These are phyloP conservation scores for Corylus avellana DNA, from an alignment of 306 rosid species.

Conservation along the genomic window DNA sequence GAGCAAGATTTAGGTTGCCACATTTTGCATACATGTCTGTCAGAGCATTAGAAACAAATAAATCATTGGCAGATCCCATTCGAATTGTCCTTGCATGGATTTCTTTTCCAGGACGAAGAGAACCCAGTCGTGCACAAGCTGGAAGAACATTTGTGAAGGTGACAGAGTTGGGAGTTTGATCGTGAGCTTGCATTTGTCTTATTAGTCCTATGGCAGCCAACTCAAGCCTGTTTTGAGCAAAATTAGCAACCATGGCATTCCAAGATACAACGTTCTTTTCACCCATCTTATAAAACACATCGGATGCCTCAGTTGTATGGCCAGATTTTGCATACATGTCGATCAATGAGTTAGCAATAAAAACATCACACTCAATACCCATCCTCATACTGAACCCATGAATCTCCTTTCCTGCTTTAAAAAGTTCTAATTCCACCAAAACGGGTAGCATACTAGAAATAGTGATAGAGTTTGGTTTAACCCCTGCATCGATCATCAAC, in stretches of 20 bases:
- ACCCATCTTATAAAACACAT: constrained; percentile 55
- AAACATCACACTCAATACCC: constrained; percentile 60
- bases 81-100: constrained; percentile 68
- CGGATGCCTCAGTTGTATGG: constrained; percentile 42
- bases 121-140: constrained; percentile 78
- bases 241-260: constrained; percentile 92
- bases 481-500: constrained; percentile 57
- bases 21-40: constrained; percentile 87
- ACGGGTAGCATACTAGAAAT: constrained; percentile 73
- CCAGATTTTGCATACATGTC: constrained; percentile 89
- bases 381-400: constrained; percentile 69
- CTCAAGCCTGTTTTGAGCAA: constrained; percentile 66
- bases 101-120: constrained; percentile 64
- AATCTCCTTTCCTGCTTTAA: constrained; percentile 56
- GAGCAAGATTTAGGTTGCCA: constrained; percentile 59
- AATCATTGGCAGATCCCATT: constrained; percentile 46
- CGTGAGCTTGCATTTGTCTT: constrained; percentile 66
- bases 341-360: constrained; percentile 69
- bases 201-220: constrained; percentile 58
- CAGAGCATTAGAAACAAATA: constrained; percentile 79
- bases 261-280: constrained; percentile 73
- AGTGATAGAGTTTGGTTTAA: constrained; percentile 67
- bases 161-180: constrained; percentile 62
- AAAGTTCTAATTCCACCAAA: constrained; percentile 62
- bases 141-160: constrained; percentile 89